A percentile compares a stretch with the other conserved stretches of the same genome.
phyloP scores from a whole-genome alignment of 176 grass and related monocot species.

The Musa beccarii region DNA sequence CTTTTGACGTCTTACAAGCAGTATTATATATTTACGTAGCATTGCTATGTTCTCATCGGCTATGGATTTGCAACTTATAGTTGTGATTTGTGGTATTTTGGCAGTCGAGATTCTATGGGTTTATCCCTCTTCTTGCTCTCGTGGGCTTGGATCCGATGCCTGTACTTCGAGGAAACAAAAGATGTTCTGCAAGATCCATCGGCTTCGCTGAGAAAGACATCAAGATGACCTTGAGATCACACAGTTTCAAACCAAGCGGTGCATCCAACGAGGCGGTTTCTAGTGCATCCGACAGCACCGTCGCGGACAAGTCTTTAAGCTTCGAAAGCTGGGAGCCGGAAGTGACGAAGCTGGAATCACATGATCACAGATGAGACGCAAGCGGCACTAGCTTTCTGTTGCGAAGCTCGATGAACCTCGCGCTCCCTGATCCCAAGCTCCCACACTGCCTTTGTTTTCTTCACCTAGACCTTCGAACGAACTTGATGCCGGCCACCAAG shows the following conservation, averaged over 20 bases:
- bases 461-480: background rate
- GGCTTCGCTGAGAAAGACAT: background rate
- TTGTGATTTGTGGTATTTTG: too few relatives aligned
- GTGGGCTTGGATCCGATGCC: slow-evolving; percentile 26
- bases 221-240: background rate
- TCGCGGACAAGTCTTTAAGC: background rate
- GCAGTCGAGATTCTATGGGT: slow-evolving; percentile 27
- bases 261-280: background rate
- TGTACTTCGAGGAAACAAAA: background rate
- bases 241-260: background rate
- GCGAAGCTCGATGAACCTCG: background rate
- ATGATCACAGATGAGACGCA: background rate
- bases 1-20: too few relatives aligned
- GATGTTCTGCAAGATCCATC: background rate
- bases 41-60: too few relatives aligned
- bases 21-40: too few relatives aligned
- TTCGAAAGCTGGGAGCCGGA: background rate
- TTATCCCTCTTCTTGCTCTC: slow-evolving; percentile 17
- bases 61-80: too few relatives aligned
- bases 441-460: background rate
- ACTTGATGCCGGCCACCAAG: too few relatives aligned
- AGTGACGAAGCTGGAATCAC: background rate
- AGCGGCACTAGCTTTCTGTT: background rate
- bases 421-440: background rate
- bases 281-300: background rate